Evolutionary conservation across 1,139 yeast species (phyloP).

Genomic region (Yamadazyma dendronema): DNA sequence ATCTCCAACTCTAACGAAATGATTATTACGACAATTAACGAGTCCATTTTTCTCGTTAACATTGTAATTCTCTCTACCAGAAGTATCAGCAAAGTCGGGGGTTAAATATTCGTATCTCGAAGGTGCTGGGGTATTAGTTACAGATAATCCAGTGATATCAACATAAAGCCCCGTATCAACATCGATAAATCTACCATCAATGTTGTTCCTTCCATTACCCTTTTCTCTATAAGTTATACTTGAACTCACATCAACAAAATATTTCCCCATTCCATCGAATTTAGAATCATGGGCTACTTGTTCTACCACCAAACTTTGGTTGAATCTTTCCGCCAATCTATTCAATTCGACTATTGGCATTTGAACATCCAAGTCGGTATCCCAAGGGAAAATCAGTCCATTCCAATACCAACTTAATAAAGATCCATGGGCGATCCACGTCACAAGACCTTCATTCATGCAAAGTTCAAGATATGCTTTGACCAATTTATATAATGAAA

Average conservation of each 20-base stretch:
- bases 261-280: conserved; percentile 30
- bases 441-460: conserved; percentile 26
- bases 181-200: conserved; percentile 41
- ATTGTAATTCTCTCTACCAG: conserved; percentile 12
- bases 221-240: conserved; percentile 29
- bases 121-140: conserved; percentile 31
- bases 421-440: conserved; percentile 46
- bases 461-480: conserved; percentile 33
- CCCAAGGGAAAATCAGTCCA: conserved; percentile 39
- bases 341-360: conserved; percentile 33
- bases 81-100: conserved; percentile 14
- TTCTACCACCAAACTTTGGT: conserved; percentile 37
- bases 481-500: conserved; percentile 28
- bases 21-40: conserved; percentile 47
- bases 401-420: conserved; percentile 44
- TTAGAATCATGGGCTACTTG: conserved; percentile 20
- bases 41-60: conserved; percentile 26
- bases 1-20: conserved; percentile 33
- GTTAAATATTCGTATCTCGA: conserved; percentile 23
- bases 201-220: conserved; percentile 34
- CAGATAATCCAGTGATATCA: conserved; percentile 37
- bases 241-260: conserved; percentile 33
- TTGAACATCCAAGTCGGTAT: conserved; percentile 38
- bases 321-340: conserved; percentile 28
- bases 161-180: conserved; percentile 38